Evolutionary conservation across 169 alveolate genomes (phyloP).

Genomic region (Eimeria acervulina): DNA sequence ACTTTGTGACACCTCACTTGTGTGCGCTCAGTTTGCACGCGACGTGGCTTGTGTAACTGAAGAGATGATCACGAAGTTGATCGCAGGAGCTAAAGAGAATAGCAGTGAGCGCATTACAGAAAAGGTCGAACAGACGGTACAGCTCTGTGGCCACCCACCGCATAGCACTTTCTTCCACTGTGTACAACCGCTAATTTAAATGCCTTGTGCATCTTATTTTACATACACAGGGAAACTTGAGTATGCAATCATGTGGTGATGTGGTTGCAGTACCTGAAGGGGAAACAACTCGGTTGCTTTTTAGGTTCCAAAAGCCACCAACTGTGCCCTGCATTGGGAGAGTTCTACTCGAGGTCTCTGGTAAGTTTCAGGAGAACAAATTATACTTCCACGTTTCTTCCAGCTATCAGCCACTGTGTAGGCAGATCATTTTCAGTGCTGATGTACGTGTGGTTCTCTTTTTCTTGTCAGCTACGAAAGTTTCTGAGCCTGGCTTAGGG

Average conservation of each 20-base stretch:
- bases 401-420: neutral
- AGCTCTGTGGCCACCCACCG: neutral
- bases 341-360: neutral
- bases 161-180: neutral
- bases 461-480: neutral
- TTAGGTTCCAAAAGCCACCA: neutral
- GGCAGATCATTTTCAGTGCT: no score
- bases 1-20: neutral
- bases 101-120: neutral
- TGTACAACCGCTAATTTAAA: neutral
- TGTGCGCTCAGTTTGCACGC: neutral
- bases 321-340: conserved; percentile 8
- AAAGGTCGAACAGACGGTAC: neutral
- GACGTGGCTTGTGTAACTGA: neutral
- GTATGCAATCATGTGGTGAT: neutral
- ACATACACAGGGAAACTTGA: no score
- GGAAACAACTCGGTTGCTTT: neutral
- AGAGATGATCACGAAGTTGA: neutral
- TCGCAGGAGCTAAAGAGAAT: neutral
- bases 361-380: neutral
- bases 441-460: no score
- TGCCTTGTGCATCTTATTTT: neutral
- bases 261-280: neutral
- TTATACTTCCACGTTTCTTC: neutral
- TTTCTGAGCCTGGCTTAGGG: neutral